Conservation (phyloP, 768 basidiomycete genomes). For the Mycena metata region DNA sequence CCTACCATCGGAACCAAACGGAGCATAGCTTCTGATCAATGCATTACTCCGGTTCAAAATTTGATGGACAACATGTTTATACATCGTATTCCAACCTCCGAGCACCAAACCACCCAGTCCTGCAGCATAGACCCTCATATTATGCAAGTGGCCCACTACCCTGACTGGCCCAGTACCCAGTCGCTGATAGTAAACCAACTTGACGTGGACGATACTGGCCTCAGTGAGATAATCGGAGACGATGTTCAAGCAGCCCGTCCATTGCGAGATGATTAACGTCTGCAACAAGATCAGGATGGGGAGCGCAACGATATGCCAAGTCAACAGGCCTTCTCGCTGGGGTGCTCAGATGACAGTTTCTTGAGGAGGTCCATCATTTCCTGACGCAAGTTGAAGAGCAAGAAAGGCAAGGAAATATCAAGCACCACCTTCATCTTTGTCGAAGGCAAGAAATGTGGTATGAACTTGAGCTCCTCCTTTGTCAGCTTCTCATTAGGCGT, state of each 20-base stretch:
- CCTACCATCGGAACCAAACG: too few relatives aligned
- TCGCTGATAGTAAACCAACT: too few relatives aligned
- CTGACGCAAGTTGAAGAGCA: constrained; percentile 44
- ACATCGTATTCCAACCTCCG: too few relatives aligned
- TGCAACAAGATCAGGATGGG: constrained; percentile 42
- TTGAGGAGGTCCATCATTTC: constrained; percentile 71
- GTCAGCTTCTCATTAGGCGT: constrained; percentile 46
- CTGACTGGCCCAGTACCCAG: too few relatives aligned
- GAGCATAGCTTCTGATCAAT: too few relatives aligned
- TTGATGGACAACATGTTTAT: too few relatives aligned
- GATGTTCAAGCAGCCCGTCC: constrained; percentile 74
- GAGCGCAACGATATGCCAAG: neutral
- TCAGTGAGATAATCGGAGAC: constrained; percentile 72
- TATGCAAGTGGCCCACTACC: too few relatives aligned
- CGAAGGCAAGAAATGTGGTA: constrained; percentile 73
- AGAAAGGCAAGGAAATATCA: too few relatives aligned
- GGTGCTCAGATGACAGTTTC: constrained; percentile 58
- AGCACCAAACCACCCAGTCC: too few relatives aligned
- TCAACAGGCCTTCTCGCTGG: constrained; percentile 72
- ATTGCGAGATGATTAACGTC: constrained; percentile 78
- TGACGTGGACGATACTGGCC: constrained; percentile 65
- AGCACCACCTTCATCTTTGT: constrained; percentile 78
- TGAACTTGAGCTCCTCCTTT: constrained; percentile 55
- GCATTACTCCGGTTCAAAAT: too few relatives aligned
- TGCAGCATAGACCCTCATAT: too few relatives aligned